Conservation (phyloP, 1,284 basidiomycete species). For the Cryptococcus sp. region DNA sequence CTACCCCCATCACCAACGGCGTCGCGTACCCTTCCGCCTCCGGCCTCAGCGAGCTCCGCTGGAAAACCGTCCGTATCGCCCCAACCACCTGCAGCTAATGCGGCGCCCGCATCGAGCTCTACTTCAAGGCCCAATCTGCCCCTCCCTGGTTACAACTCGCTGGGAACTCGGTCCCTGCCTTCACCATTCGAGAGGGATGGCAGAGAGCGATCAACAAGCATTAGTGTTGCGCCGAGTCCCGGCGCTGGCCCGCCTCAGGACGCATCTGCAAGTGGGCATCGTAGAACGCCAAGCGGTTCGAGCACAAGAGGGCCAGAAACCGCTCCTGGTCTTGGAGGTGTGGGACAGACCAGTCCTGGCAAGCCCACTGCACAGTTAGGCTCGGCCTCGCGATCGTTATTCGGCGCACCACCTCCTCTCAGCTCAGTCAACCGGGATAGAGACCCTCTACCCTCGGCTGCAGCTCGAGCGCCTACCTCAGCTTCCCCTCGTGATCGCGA, state of each 20-base stretch:
- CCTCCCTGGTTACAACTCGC: constrained; percentile 12
- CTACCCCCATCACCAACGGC: constrained; percentile 26
- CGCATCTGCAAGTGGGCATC: constrained; percentile 7
- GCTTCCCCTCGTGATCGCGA: constrained; percentile 14
- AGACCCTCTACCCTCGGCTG: constrained; percentile 13
- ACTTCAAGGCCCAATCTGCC: constrained; percentile 21
- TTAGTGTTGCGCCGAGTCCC: constrained; percentile 10
- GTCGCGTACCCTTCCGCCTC: constrained; percentile 12
- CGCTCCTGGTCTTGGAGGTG: constrained; percentile 1
- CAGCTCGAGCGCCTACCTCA: constrained; percentile 10
- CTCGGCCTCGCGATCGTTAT: constrained; percentile 12
- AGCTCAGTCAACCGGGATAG: constrained; percentile 10
- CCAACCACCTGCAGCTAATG: constrained; percentile 17
- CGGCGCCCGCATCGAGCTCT: constrained; percentile 6
- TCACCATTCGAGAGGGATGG: constrained; percentile 26
- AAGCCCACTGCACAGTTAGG: constrained; percentile 10
- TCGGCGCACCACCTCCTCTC: constrained; percentile 10
- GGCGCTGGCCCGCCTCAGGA: constrained; percentile 4
- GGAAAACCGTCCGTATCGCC: constrained; percentile 25
- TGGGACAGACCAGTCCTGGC: constrained; percentile 15
- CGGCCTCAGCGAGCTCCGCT: constrained; percentile 5
- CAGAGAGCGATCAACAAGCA: constrained; percentile 12
- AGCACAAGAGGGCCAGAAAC: constrained; percentile 13
- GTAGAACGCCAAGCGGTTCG: constrained; percentile 14
- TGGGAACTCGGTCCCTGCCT: constrained; percentile 22